Conservation (phyloP, 2,329 filamentous ascomycete species). For the Diplodia seriata region DNA sequence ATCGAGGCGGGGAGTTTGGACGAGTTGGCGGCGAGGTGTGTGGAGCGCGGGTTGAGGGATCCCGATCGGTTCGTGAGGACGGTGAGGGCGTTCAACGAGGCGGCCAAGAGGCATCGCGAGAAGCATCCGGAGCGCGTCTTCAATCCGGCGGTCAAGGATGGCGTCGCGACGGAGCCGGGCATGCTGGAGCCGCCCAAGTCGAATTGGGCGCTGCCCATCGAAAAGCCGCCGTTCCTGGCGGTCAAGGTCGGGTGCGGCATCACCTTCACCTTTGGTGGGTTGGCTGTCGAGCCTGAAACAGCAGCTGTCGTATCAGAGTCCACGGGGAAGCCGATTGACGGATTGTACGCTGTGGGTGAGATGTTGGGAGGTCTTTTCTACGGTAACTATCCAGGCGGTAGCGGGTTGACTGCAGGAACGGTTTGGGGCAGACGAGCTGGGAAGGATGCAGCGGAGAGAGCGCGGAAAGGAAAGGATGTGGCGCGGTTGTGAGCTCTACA, state of each 20-base stretch:
- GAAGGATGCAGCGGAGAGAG: constrained; percentile 37
- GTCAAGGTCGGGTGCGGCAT: constrained; percentile 70
- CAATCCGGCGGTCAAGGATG: constrained; percentile 68
- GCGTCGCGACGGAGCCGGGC: constrained; percentile 65
- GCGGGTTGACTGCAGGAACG: constrained; percentile 64
- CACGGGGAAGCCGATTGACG: constrained; percentile 57
- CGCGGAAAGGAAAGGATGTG: not conserved
- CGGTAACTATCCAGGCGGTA: constrained; percentile 67
- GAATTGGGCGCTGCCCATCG: constrained; percentile 69
- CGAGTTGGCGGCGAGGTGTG: constrained; percentile 62
- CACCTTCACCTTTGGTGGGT: constrained; percentile 72
- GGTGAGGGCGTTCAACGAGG: constrained; percentile 64
- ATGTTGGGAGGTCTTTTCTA: constrained; percentile 62
- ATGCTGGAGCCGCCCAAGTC: constrained; percentile 63
- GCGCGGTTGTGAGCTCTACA: not conserved
- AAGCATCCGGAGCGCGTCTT: constrained; percentile 58
- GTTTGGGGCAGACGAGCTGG: constrained; percentile 60
- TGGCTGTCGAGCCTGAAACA: constrained; percentile 63
- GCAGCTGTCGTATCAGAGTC: constrained; percentile 58
- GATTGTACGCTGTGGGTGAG: constrained; percentile 68
- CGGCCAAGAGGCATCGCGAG: constrained; percentile 56
- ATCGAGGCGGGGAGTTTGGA: constrained; percentile 60
- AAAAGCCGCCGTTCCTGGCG: constrained; percentile 65
- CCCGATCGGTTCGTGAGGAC: constrained; percentile 58
- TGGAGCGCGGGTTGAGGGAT: constrained; percentile 56